Percentiles rank a stretch among this genome's conserved stretches.
These are phyloP conservation scores for Vaucheria bursata DNA, from an alignment of 352 stramenopile species.

Conservation along the genomic window DNA sequence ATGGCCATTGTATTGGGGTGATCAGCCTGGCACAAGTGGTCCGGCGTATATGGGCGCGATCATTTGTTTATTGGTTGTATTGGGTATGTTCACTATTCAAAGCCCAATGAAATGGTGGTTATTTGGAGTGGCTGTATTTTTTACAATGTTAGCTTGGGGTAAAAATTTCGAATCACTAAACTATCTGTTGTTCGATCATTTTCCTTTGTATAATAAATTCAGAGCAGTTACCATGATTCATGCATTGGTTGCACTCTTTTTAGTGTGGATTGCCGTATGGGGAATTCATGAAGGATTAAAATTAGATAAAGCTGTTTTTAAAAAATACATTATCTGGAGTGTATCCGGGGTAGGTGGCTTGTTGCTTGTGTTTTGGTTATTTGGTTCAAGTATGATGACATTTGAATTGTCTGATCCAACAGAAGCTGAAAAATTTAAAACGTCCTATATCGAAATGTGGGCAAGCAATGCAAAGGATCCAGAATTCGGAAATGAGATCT, in stretches of 20 bases:
- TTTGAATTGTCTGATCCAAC: no score
- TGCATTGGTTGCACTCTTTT: neutral
- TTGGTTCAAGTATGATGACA: no score
- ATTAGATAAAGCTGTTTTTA: neutral
- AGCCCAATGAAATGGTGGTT: neutral
- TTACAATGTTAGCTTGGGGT: neutral
- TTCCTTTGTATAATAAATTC: conserved; percentile 2
- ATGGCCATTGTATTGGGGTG: neutral
- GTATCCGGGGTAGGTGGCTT: no score
- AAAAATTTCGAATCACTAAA: neutral
- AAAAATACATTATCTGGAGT: no score
- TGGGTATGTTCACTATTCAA: neutral
- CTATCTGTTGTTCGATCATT: neutral
- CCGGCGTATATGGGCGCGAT: neutral
- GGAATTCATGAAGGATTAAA: neutral
- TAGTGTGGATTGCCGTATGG: neutral
- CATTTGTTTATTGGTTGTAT: neutral
- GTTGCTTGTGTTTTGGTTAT: no score
- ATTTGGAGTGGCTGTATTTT: neutral
- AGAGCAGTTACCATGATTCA: neutral
- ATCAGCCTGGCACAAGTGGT: neutral
- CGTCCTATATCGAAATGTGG: no score
- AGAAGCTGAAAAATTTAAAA: no score
- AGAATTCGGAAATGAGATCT: no score
- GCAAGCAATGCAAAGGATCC: no score